phyloP scores from a whole-genome alignment of 2,329 filamentous ascomycete species.

The Colletotrichum higginsianum region DNA sequence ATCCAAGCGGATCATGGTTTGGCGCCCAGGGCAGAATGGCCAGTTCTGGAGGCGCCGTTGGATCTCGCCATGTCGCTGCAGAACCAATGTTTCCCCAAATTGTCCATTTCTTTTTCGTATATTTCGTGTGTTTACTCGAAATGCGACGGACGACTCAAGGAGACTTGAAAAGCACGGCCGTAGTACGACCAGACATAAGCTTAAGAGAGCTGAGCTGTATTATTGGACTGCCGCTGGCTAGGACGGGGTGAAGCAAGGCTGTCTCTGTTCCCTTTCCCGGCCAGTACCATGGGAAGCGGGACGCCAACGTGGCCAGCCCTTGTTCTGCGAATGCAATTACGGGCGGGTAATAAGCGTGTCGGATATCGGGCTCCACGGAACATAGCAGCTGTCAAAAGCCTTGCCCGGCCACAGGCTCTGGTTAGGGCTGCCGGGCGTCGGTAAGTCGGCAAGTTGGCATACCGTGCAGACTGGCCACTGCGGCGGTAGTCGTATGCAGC shows the following conservation, averaged over 20 bases:
- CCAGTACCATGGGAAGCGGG: not conserved
- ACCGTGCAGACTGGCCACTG: slow-evolving; percentile 11
- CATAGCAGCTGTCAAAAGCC: slow-evolving; percentile 26
- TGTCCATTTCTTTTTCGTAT: not conserved
- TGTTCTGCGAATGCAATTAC: slow-evolving; percentile 1
- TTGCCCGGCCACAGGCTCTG: slow-evolving; percentile 12
- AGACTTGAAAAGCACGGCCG: not conserved
- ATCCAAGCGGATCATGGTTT: slow-evolving; percentile 31
- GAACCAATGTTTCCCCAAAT: not conserved
- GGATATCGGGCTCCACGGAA: slow-evolving; percentile 6
- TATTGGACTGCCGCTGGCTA: slow-evolving; percentile 10
- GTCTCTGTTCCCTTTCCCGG: not conserved
- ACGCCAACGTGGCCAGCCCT: not conserved
- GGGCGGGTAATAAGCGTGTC: slow-evolving; percentile 1
- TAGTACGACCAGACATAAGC: not conserved
- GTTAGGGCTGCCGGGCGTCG: slow-evolving; percentile 21
- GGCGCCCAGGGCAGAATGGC: slow-evolving; percentile 29
- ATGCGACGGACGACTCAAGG: slow-evolving; percentile 5
- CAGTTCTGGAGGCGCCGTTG: slow-evolving; percentile 34
- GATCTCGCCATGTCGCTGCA: slow-evolving; percentile 17
- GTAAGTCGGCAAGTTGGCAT: slow-evolving; percentile 15
- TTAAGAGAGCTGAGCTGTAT: not conserved
- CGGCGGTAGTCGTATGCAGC: slow-evolving; percentile 4
- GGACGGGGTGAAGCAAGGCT: not conserved
- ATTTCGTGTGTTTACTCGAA: slow-evolving; percentile 4